phyloP scores from a whole-genome alignment of 1,139 yeast species.

The Lodderomyces metapsilosis region DNA sequence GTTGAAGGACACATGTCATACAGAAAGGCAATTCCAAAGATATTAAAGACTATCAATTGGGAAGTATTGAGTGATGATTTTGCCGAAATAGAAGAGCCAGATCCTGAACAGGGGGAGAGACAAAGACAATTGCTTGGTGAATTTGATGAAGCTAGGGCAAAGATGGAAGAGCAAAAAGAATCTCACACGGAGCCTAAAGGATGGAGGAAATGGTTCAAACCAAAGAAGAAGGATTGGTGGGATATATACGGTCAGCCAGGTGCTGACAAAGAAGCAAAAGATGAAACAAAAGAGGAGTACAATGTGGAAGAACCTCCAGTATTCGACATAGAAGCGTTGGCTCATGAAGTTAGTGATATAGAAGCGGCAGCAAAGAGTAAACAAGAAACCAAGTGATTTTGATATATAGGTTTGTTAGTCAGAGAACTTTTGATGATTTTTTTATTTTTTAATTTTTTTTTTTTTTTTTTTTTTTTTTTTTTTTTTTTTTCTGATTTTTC shows the following conservation, averaged over 20 bases:
- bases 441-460: too few relatives aligned
- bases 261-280: constrained; percentile 15
- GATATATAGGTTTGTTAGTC: too few relatives aligned
- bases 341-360: constrained; percentile 46
- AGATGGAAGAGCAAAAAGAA: constrained; percentile 40
- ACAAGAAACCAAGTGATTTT: too few relatives aligned
- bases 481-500: constrained; percentile 8
- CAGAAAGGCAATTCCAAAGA: constrained; percentile 86
- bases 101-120: constrained; percentile 80
- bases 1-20: constrained; percentile 98
- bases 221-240: constrained; percentile 89
- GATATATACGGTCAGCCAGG: constrained; percentile 54
- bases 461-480: neutral
- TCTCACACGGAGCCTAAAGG: constrained; percentile 33
- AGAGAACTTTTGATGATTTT: too few relatives aligned
- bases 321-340: constrained; percentile 48
- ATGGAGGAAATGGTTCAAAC: constrained; percentile 69
- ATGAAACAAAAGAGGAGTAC: constrained; percentile 11
- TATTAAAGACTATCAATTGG: constrained; percentile 70
- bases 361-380: constrained; percentile 24
- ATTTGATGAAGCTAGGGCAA: constrained; percentile 79
- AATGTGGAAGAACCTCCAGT: constrained; percentile 20
- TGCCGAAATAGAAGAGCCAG: constrained; percentile 94
- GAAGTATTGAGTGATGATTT: constrained; percentile 87
- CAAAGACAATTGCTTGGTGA: constrained; percentile 80